Evolutionary conservation across 2,329 filamentous ascomycete genomes (phyloP).

Genomic region (Monosporascus ibericus): DNA sequence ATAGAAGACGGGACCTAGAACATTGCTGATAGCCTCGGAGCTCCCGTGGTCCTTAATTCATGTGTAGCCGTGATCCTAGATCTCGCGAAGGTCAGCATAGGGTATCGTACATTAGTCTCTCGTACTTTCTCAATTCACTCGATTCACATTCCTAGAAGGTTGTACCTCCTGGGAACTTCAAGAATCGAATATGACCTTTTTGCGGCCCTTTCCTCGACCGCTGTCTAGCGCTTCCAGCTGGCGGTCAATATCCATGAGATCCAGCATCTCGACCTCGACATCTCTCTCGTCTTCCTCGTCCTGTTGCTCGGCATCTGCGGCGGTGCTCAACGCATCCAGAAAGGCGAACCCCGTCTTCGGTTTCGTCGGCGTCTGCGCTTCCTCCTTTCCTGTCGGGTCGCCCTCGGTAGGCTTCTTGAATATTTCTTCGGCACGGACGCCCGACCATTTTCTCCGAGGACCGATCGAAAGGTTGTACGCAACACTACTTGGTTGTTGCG

Average conservation of each 20-base stretch:
- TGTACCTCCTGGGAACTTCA: constrained; percentile 7
- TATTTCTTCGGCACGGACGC: constrained; percentile 1
- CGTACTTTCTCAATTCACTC: not conserved
- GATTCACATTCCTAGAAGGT: not conserved
- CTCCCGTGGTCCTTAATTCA: not conserved
- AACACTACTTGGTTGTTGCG: constrained; percentile 33
- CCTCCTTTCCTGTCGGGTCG: constrained; percentile 18
- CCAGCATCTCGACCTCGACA: constrained; percentile 55
- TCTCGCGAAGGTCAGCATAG: constrained; percentile 6
- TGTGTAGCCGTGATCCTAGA: constrained; percentile 3
- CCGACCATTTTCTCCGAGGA: constrained; percentile 20
- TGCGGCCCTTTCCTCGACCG: constrained; percentile 40
- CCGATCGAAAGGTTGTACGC: constrained; percentile 41
- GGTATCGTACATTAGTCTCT: constrained; percentile 7
- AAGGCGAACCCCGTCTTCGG: constrained; percentile 41
- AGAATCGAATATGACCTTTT: constrained; percentile 48
- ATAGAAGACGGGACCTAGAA: not conserved
- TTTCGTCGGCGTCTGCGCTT: constrained; percentile 18
- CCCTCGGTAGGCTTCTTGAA: constrained; percentile 16
- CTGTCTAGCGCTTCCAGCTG: constrained; percentile 50
- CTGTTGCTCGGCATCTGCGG: constrained; percentile 43
- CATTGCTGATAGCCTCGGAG: not conserved
- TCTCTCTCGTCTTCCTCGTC: constrained; percentile 41
- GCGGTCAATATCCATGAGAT: constrained; percentile 61
- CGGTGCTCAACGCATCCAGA: constrained; percentile 42